A percentile compares a stretch with the other conserved stretches of the same genome.
Evolutionary conservation across 2,329 filamentous ascomycete genomes (phyloP).

Genomic region (Hypoxylon sp.): DNA sequence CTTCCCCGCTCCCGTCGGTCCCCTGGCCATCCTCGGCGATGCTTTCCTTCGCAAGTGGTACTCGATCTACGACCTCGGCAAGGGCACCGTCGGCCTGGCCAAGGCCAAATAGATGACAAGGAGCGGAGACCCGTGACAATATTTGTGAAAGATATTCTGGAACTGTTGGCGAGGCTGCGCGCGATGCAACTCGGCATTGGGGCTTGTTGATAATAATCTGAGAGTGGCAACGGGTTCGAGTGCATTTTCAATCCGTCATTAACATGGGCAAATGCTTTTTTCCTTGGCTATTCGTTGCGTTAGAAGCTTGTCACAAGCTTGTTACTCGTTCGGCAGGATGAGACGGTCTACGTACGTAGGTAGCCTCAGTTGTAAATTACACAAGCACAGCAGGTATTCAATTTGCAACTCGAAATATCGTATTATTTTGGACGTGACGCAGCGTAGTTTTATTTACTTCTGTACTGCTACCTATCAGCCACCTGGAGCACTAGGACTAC

Average conservation of each 20-base stretch:
- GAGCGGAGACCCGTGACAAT: constrained; percentile 1
- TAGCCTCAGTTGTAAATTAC: constrained; percentile 31
- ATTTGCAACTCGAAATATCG: constrained; percentile 8
- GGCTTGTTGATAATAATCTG: constrained; percentile 25
- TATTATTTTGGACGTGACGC: too few species aligned
- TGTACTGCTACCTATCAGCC: not conserved
- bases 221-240: constrained; percentile 21
- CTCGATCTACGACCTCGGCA: constrained; percentile 95
- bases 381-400: constrained; percentile 25
- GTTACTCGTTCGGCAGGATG: constrained; percentile 23
- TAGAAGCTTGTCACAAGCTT: constrained; percentile 23
- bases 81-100: constrained; percentile 87
- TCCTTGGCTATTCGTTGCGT: too few species aligned
- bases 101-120: constrained; percentile 69
- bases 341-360: constrained; percentile 14
- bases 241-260: constrained; percentile 19
- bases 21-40: constrained; percentile 93
- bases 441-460: too few species aligned
- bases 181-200: constrained; percentile 20
- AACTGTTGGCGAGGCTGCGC: constrained; percentile 21
- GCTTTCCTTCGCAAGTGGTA: constrained; percentile 87
- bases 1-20: constrained; percentile 84
- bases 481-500: too few species aligned
- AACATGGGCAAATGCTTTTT: constrained; percentile 8
- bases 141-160: constrained; percentile 20